These are phyloP conservation scores for Pyrus betulifolia DNA, from an alignment of 306 rosid species.

Conservation along the genomic window DNA sequence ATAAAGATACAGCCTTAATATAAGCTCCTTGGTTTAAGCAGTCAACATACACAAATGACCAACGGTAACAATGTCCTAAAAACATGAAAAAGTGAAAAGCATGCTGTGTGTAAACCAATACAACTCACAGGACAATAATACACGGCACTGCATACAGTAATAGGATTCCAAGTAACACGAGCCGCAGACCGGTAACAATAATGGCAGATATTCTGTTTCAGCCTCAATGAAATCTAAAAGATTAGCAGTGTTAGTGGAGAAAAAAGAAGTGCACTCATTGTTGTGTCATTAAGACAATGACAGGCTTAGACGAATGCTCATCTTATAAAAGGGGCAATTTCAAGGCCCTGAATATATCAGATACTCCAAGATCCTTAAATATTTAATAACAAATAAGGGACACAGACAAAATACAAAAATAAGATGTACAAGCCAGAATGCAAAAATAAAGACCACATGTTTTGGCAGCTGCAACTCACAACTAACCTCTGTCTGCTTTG, in stretches of 20 bases:
- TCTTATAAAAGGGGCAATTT: background rate
- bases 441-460: background rate
- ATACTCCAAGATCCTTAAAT: background rate
- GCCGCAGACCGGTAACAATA: background rate
- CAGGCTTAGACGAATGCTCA: background rate
- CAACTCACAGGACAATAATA: background rate
- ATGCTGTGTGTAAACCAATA: background rate
- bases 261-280: background rate
- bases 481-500: conserved; percentile 46
- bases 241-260: background rate
- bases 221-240: background rate
- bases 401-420: background rate
- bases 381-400: background rate
- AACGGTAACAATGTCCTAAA: background rate
- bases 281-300: background rate
- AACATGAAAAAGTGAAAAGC: background rate
- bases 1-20: background rate
- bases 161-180: conserved; percentile 3
- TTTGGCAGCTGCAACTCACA: conserved; percentile 9
- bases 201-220: background rate
- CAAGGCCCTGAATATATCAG: background rate
- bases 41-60: conserved; percentile 2
- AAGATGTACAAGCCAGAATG: background rate
- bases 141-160: background rate
- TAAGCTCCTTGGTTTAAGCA: background rate